A percentile compares a stretch with the other conserved stretches of the same genome.
phyloP scores from a whole-genome alignment of 164 flowering plant genomes.

The Stephania cephalantha region DNA sequence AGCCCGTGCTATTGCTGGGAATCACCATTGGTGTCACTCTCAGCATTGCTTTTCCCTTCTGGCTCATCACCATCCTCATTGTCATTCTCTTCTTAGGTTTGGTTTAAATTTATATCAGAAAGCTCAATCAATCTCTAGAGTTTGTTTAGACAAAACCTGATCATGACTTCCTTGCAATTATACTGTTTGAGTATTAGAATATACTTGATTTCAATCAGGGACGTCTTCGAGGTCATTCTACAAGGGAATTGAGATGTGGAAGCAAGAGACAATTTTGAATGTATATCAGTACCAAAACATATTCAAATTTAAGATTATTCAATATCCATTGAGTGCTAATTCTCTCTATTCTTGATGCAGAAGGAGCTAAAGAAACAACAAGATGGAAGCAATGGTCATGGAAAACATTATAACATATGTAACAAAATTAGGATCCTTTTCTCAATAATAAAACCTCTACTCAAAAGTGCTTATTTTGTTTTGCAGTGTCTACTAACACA shows the following conservation, averaged over 20 bases:
- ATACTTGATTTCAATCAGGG: slow-evolving; percentile 31
- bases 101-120: too few species aligned
- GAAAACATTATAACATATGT: not conserved
- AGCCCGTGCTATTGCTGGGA: slow-evolving; percentile 80
- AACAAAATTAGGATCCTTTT: too few species aligned
- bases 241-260: slow-evolving; percentile 86
- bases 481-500: slow-evolving; percentile 63
- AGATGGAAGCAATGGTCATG: slow-evolving; percentile 6
- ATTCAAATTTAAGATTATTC: not conserved
- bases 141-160: not conserved
- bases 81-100: slow-evolving; percentile 82
- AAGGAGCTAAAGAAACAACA: slow-evolving; percentile 5
- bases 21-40: slow-evolving; percentile 49
- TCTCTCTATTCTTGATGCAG: slow-evolving; percentile 4
- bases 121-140: too few species aligned
- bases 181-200: not conserved
- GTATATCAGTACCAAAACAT: not conserved
- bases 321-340: not conserved
- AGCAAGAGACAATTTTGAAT: slow-evolving; percentile 58
- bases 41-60: slow-evolving; percentile 88
- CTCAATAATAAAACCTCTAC: not conserved
- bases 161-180: not conserved
- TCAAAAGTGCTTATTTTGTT: not conserved
- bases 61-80: slow-evolving; percentile 93
- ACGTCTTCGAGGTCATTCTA: slow-evolving; percentile 82